These are phyloP conservation scores for Erythrophleum fordii DNA, from an alignment of 306 rosid species.

Conservation along the genomic window DNA sequence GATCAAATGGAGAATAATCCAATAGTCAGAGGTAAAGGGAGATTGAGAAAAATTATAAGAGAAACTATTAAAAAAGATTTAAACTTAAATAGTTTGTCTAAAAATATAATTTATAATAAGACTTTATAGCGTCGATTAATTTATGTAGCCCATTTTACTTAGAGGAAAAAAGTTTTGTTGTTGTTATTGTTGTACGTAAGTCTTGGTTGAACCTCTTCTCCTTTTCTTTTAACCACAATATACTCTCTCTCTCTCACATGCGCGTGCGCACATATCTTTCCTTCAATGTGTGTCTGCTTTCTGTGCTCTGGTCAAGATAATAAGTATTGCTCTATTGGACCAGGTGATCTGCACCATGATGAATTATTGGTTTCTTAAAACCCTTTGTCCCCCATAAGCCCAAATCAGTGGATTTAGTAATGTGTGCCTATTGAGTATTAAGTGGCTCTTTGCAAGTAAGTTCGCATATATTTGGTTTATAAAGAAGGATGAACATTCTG, in stretches of 20 bases:
- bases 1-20: no score
- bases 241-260: no score
- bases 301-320: not conserved
- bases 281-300: not conserved
- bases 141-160: no score
- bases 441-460: not conserved
- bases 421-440: not conserved
- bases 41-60: no score
- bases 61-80: no score
- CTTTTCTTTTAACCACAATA: not conserved
- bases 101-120: no score
- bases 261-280: not conserved
- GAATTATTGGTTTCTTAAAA: not conserved
- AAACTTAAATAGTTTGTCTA: no score
- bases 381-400: not conserved
- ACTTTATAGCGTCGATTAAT: no score
- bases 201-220: conserved; percentile 16
- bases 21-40: no score
- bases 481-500: not conserved
- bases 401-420: not conserved
- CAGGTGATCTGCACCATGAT: conserved; percentile 18
- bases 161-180: no score
- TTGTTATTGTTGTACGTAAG: no score
- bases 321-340: not conserved
- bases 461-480: not conserved